phyloP scores from a whole-genome alignment of 768 basidiomycete species.

The Russula foetens region DNA sequence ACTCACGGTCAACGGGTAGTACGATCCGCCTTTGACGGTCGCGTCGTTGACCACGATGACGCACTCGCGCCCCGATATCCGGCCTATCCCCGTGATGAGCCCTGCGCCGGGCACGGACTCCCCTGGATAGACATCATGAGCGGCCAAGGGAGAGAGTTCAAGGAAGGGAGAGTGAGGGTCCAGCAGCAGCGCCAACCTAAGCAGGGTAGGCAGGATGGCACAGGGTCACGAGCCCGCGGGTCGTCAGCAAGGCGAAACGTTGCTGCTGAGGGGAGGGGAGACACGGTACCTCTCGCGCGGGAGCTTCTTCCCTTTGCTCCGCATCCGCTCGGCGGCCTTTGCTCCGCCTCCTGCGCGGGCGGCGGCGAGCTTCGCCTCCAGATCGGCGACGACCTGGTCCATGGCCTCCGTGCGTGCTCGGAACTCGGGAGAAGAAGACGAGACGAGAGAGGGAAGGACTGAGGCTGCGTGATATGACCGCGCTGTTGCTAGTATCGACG shows the following conservation, averaged over 20 bases:
- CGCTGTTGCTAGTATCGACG: background rate
- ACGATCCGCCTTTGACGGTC: constrained; percentile 88
- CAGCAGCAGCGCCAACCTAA: constrained; percentile 43
- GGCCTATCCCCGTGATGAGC: constrained; percentile 70
- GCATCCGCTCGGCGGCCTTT: constrained; percentile 69
- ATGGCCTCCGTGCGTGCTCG: constrained; percentile 55
- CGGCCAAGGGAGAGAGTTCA: constrained; percentile 80
- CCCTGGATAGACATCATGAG: constrained; percentile 74
- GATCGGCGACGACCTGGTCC: constrained; percentile 56
- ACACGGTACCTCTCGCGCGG: constrained; percentile 69
- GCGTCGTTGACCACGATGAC: constrained; percentile 92
- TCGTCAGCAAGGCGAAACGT: too few relatives aligned
- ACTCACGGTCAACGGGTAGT: constrained; percentile 76
- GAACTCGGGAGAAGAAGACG: constrained; percentile 66
- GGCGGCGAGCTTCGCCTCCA: constrained; percentile 49
- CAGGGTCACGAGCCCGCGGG: too few relatives aligned
- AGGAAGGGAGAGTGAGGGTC: constrained; percentile 87
- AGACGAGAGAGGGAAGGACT: constrained; percentile 64
- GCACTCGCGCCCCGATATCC: constrained; percentile 75
- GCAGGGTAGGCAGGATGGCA: background rate
- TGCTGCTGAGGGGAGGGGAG: background rate
- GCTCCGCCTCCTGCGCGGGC: constrained; percentile 66
- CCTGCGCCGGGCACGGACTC: constrained; percentile 81
- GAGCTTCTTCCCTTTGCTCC: constrained; percentile 68
- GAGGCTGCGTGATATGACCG: constrained; percentile 51